phyloP scores from a whole-genome alignment of 176 grass and related monocot species.

The Aegilops sharonensis region DNA sequence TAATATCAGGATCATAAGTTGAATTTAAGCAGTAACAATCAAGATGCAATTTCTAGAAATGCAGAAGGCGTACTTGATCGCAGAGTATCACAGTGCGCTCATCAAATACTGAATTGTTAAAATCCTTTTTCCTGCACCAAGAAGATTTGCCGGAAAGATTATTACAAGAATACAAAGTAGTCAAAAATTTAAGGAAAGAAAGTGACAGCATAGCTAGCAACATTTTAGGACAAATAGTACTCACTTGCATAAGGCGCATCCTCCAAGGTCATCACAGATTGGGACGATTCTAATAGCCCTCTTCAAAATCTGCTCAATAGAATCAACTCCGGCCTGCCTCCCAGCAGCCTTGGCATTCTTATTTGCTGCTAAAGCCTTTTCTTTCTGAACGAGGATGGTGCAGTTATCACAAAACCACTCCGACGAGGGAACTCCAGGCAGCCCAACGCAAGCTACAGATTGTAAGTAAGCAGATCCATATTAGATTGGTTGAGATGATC shows the following conservation, averaged over 20 bases:
- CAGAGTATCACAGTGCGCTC: constrained; percentile 96
- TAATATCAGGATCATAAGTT: neutral
- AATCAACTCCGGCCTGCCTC: constrained; percentile 90
- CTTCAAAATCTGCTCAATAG: constrained; percentile 95
- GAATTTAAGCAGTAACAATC: constrained; percentile 28
- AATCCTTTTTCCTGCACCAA: constrained; percentile 83
- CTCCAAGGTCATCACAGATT: constrained; percentile 77
- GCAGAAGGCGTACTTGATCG: constrained; percentile 71
- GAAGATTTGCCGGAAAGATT: constrained; percentile 24
- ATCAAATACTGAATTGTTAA: constrained; percentile 86
- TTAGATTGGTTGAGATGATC: neutral
- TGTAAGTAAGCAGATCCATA: constrained; percentile 21
- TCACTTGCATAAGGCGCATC: constrained; percentile 90
- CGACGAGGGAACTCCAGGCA: constrained; percentile 51
- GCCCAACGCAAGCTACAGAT: constrained; percentile 65
- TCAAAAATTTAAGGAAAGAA: neutral
- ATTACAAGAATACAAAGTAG: neutral
- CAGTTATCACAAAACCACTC: constrained; percentile 97
- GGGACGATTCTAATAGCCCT: constrained; percentile 83
- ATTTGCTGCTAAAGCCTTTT: constrained; percentile 75
- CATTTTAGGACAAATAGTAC: constrained; percentile 9
- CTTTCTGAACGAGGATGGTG: constrained; percentile 71
- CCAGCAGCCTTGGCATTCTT: constrained; percentile 98
- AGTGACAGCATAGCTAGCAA: neutral
- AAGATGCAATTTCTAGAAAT: neutral